Conservation (phyloP, 331 rosid genomes). For the Prunus yedoensis region DNA sequence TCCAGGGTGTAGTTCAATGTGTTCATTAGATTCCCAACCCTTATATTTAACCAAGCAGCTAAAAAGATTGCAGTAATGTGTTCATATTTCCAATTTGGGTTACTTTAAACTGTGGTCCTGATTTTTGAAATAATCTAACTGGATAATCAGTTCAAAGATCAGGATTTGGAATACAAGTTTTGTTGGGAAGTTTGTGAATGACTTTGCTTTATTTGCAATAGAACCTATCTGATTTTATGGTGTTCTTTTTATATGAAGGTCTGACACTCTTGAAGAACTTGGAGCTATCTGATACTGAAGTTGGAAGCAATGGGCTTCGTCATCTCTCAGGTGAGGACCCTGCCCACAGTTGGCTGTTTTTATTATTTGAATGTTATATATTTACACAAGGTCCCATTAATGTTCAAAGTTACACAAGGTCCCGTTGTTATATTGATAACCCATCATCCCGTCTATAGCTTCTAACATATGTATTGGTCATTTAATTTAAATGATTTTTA, state of each 20-base stretch:
- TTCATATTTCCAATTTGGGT: neutral
- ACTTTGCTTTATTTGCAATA: neutral
- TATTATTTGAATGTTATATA: neutral
- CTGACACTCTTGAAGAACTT: conserved; percentile 54
- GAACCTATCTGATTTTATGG: conserved; percentile 15
- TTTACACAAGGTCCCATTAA: neutral
- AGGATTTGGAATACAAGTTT: too few relatives aligned
- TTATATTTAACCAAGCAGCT: neutral
- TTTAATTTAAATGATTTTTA: neutral
- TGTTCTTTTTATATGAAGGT: conserved; percentile 42
- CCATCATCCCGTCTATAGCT: neutral
- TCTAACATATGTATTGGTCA: too few relatives aligned
- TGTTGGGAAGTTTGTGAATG: too few relatives aligned
- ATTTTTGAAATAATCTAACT: too few relatives aligned
- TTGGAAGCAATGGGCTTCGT: conserved; percentile 59
- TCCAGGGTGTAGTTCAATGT: too few relatives aligned
- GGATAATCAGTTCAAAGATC: too few relatives aligned
- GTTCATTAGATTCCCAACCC: neutral
- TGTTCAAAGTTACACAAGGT: too few relatives aligned
- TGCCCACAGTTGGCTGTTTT: neutral
- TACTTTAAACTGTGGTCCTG: too few relatives aligned
- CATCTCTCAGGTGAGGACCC: conserved; percentile 52
- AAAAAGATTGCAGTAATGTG: neutral
- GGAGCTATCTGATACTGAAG: conserved; percentile 72
- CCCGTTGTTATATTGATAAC: too few relatives aligned